Evolutionary conservation across 371 early-diverging fungal genomes (phyloP), one percentile per base, ranked within the genome.

Genomic region (Rhizopus arrhizus): DNA sequence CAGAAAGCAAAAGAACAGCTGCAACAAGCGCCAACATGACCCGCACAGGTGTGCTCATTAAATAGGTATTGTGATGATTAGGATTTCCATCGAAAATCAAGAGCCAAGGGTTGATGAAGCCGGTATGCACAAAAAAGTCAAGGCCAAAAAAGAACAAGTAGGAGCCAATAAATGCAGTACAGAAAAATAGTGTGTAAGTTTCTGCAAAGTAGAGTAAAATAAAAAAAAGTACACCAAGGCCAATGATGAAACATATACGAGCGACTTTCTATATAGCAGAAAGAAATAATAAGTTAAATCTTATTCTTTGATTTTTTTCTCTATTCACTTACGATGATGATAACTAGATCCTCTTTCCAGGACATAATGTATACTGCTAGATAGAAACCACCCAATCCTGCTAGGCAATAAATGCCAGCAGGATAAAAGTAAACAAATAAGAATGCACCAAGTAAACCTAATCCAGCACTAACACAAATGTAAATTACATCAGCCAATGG

Each of bases 111-210:
- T 83, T 77, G 57, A 80, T 70, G 54, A 83, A 83, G 0, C 81
- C 83, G 3, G 83, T 80, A 52, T 81, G 81, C 4, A 72, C 70
- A 58, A 83, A 83, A 41, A 83, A 72, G 56, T 83, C 83, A 9
- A 83, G 64, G 9, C 83, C 81, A 42, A 83, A 55, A 3, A 77
- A 73, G 52, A 83, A 78, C 15, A 81, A 51, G 54, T 78, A 80
- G 5, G 77, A 70, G 3, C 83, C 83, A 42, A 75, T 72, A 5
- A 83, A 63, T 13, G 77, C 62, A 0, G 81, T 75, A 33, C 70
- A 58, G 52, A 83, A 71, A 16, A 81, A 56, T 1, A 81, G 64
- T 8, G 65, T 62, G 31, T 75, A 76, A 5, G 72, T 70, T 38
- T 80, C 80, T 0, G 69, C 35, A 11, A 71, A 51, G 29, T 64